Percentiles rank a stretch among this genome's conserved stretches.
Evolutionary conservation across 176 grass and related monocot species (phyloP).

Genomic region (Triticum turgidum): DNA sequence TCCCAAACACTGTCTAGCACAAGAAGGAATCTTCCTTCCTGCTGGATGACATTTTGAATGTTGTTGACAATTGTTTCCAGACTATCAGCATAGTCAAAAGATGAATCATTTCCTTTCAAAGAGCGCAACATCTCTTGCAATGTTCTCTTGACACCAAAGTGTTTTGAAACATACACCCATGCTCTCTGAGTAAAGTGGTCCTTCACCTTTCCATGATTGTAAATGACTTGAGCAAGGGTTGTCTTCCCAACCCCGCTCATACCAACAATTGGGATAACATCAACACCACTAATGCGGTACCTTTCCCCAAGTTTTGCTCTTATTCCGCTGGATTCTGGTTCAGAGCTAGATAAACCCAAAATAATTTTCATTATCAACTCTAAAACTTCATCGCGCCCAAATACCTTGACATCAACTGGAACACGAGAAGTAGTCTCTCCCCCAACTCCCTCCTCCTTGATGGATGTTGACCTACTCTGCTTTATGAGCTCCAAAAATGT

Average conservation of each 20-base stretch:
- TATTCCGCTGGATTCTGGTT: neutral
- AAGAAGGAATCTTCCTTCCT: neutral
- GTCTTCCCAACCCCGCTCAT: neutral
- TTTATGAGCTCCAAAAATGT: neutral
- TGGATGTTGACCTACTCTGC: neutral
- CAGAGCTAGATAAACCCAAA: neutral
- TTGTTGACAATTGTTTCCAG: neutral
- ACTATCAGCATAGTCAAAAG: neutral
- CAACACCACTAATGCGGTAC: neutral
- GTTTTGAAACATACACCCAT: neutral
- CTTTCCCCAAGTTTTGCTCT: neutral
- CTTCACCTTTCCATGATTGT: neutral
- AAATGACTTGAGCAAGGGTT: neutral
- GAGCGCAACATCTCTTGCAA: neutral
- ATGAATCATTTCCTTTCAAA: neutral
- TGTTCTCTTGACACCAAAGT: neutral
- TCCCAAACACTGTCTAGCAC: neutral
- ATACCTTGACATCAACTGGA: neutral
- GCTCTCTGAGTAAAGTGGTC: neutral
- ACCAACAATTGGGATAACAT: constrained; percentile 5
- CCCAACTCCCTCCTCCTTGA: too few species aligned
- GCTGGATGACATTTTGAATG: neutral
- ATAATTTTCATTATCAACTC: neutral
- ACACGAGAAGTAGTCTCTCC: constrained; percentile 1
- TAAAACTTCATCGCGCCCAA: neutral